phyloP scores from a whole-genome alignment of 78 protist genomes.

The Mastigamoeba balamuthi region DNA sequence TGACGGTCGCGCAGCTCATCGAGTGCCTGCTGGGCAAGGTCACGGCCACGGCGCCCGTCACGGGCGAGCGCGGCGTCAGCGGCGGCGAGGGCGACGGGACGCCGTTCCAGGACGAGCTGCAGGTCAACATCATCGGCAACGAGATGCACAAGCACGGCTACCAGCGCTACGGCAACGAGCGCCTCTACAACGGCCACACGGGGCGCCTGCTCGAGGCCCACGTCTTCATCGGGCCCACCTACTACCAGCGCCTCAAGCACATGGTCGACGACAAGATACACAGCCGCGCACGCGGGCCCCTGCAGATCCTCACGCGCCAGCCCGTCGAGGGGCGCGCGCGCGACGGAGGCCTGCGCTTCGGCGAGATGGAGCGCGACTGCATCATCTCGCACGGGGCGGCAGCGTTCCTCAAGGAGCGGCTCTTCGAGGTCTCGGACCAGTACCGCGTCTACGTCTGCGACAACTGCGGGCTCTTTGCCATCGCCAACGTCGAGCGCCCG shows the following conservation, averaged over 20 bases:
- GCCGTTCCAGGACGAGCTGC: slow-evolving; percentile 84
- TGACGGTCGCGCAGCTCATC: slow-evolving; percentile 99
- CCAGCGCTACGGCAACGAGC: slow-evolving; percentile 89
- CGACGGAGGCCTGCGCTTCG: slow-evolving; percentile 99
- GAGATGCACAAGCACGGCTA: slow-evolving; percentile 73
- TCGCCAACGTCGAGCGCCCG: slow-evolving; percentile 63
- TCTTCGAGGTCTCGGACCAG: slow-evolving; percentile 81
- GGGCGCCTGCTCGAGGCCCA: slow-evolving; percentile 81
- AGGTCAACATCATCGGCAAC: slow-evolving; percentile 67
- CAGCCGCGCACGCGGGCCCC: slow-evolving; percentile 96
- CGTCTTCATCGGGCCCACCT: slow-evolving; percentile 97
- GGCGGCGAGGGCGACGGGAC: slow-evolving; percentile 81
- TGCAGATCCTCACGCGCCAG: slow-evolving; percentile 90
- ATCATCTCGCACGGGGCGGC: slow-evolving; percentile 97
- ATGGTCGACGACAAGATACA: slow-evolving; percentile 99
- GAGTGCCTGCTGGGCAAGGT: slow-evolving; percentile 96
- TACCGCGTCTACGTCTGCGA: slow-evolving; percentile 96
- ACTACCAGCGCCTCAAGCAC: slow-evolving; percentile 98
- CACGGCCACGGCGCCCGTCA: no score
- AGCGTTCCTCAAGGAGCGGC: slow-evolving; percentile 87
- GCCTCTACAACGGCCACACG: slow-evolving; percentile 96
- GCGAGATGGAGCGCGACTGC: slow-evolving; percentile 99
- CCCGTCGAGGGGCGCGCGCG: slow-evolving; percentile 98
- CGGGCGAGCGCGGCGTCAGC: no score
- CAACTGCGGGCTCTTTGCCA: slow-evolving; percentile 91